These are phyloP conservation scores for Alternaria burnsii DNA, from an alignment of 2,329 filamentous ascomycete genomes.

Conservation along the genomic window DNA sequence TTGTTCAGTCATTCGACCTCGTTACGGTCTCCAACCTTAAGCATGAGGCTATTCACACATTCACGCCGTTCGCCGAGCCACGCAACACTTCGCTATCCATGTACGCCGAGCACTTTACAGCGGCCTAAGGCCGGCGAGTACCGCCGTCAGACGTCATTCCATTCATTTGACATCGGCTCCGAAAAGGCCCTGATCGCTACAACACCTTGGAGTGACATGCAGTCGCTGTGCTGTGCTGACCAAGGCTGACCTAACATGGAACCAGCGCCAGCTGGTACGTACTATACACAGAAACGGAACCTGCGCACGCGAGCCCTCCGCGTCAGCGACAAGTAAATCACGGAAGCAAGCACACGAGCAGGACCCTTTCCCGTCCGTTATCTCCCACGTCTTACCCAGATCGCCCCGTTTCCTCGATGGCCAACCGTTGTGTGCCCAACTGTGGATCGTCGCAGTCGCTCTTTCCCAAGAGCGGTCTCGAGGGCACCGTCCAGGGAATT, in stretches of 20 bases:
- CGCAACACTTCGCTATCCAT: slow-evolving; percentile 1
- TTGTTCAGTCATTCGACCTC: background rate
- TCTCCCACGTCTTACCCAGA: slow-evolving; percentile 9
- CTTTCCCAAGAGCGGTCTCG: background rate
- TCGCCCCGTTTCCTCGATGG: slow-evolving; percentile 16
- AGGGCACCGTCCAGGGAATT: background rate
- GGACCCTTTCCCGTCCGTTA: slow-evolving; percentile 23
- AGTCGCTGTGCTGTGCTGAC: slow-evolving; percentile 17
- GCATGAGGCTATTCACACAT: slow-evolving; percentile 7
- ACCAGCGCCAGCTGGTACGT: background rate
- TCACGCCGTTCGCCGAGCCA: slow-evolving; percentile 6
- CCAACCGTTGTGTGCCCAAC: slow-evolving; percentile 19
- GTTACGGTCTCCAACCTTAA: background rate
- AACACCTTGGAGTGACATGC: slow-evolving; percentile 14
- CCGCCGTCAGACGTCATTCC: slow-evolving; percentile 2
- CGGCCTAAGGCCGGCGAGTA: slow-evolving; percentile 6
- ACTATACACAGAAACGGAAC: slow-evolving; percentile 8
- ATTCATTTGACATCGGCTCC: background rate
- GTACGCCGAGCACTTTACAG: background rate
- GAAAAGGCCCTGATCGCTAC: slow-evolving; percentile 2
- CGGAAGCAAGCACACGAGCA: slow-evolving; percentile 33
- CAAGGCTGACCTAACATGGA: slow-evolving; percentile 8
- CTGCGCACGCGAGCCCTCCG: slow-evolving; percentile 27
- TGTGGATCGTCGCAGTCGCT: slow-evolving; percentile 22
- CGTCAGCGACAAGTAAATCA: slow-evolving; percentile 16